Conservation (phyloP, 2,329 filamentous ascomycete species). For the Trichoderma sp. region DNA sequence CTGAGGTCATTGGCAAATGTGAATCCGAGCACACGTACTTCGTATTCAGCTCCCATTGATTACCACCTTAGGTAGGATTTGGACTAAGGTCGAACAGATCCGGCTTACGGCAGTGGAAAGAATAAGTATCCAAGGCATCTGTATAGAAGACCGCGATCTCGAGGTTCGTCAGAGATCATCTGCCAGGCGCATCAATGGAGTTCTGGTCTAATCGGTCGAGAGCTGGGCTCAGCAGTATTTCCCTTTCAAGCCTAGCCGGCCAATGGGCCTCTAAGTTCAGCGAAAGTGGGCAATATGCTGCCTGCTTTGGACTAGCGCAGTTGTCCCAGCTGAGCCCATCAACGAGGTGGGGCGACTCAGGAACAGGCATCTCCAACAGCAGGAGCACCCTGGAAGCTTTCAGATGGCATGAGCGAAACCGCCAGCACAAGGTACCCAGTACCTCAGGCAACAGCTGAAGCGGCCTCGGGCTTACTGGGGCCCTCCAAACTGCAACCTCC, state of each 20-base stretch:
- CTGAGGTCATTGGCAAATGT: too few species aligned
- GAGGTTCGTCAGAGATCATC: conserved; percentile 4
- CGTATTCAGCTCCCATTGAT: too few species aligned
- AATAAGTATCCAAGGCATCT: background rate
- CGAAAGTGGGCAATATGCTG: background rate
- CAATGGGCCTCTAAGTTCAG: background rate
- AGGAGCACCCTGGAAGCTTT: background rate
- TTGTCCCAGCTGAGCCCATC: background rate
- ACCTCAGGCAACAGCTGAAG: background rate
- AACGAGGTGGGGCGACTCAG: background rate
- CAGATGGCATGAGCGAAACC: background rate
- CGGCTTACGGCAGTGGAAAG: too few species aligned
- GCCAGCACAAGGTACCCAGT: background rate
- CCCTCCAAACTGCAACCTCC: too few species aligned
- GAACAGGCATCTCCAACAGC: conserved; percentile 2
- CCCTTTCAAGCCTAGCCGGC: background rate
- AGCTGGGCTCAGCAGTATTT: background rate
- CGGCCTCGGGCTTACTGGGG: background rate
- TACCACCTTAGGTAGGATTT: too few species aligned
- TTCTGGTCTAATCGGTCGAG: background rate
- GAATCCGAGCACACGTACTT: too few species aligned
- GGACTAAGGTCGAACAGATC: too few species aligned
- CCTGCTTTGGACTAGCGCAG: background rate
- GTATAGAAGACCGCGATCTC: background rate
- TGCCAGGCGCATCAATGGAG: background rate